Conservation (phyloP, 805 yeast genomes). For the Lachancea waltii region DNA sequence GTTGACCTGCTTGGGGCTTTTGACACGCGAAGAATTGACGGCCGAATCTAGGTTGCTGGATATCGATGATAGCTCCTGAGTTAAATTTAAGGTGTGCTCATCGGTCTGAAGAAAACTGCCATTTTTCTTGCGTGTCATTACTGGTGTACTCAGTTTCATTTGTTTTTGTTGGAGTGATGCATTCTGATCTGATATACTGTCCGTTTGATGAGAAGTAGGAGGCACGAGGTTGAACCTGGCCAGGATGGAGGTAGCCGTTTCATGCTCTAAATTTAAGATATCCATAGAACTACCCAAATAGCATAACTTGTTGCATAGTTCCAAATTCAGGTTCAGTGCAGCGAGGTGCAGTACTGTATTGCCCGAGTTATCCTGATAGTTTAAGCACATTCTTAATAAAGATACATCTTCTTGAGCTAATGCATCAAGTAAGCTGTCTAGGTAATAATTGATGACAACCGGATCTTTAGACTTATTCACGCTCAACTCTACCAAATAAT, state of each 20-base stretch:
- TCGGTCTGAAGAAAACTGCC: slow-evolving; percentile 5
- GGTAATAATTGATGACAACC: slow-evolving; percentile 48
- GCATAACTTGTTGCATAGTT: slow-evolving; percentile 28
- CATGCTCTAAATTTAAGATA: slow-evolving; percentile 25
- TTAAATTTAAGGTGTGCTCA: slow-evolving; percentile 7
- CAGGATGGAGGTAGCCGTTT: slow-evolving; percentile 28
- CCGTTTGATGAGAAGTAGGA: slow-evolving; percentile 13
- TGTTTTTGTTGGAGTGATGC: slow-evolving; percentile 3
- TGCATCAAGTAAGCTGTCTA: slow-evolving; percentile 42
- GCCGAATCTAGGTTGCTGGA: slow-evolving; percentile 15
- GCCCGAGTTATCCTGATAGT: slow-evolving; percentile 76
- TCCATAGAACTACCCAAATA: slow-evolving; percentile 30
- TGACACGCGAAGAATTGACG: slow-evolving; percentile 25
- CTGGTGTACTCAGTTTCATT: slow-evolving; percentile 16
- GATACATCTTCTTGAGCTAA: slow-evolving; percentile 36
- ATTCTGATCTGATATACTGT: neutral
- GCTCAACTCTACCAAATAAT: slow-evolving; percentile 54
- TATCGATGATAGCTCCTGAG: slow-evolving; percentile 7
- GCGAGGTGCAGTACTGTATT: slow-evolving; percentile 84
- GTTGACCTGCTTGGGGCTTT: slow-evolving; percentile 10
- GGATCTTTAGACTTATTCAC: slow-evolving; percentile 42
- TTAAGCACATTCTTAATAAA: slow-evolving; percentile 51
- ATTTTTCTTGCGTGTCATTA: slow-evolving; percentile 12
- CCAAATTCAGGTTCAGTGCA: slow-evolving; percentile 32
- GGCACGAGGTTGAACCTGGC: slow-evolving; percentile 26